Evolutionary conservation across 73 alveolate species (phyloP).

Genomic region (Tetrahymena malaccensis): DNA sequence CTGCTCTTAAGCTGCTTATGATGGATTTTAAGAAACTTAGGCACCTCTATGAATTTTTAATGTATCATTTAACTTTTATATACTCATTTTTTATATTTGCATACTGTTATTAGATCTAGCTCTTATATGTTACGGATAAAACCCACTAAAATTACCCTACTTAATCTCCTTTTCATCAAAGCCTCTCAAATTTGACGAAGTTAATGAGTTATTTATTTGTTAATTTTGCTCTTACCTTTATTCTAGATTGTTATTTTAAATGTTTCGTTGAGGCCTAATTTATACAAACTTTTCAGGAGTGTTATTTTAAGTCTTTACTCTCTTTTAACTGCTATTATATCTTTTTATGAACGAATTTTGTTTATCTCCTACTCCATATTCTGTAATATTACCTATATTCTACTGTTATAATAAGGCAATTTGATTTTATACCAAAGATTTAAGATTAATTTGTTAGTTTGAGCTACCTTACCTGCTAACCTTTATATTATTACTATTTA

Average conservation of each 20-base stretch:
- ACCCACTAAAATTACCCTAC: neutral
- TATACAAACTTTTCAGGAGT: neutral
- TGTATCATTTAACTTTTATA: neutral
- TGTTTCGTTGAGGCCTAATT: neutral
- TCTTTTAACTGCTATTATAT: neutral
- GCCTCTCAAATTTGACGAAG: neutral
- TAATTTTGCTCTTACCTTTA: neutral
- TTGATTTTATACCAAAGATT: neutral
- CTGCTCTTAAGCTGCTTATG: neutral
- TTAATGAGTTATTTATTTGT: neutral
- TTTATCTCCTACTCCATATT: neutral
- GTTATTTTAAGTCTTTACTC: neutral
- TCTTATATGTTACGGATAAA: neutral
- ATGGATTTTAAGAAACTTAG: neutral
- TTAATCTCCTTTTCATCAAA: neutral
- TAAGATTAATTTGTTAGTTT: neutral
- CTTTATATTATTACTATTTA: neutral
- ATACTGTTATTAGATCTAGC: neutral
- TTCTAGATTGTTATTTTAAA: neutral
- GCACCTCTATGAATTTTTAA: neutral
- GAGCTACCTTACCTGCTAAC: neutral
- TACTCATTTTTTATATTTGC: neutral
- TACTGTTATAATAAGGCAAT: neutral
- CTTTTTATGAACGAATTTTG: neutral
- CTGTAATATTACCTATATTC: neutral